Percentiles rank a stretch among this genome's conserved stretches.
Evolutionary conservation across 805 yeast genomes (phyloP).

Genomic region (Teunomyces kruisii): DNA sequence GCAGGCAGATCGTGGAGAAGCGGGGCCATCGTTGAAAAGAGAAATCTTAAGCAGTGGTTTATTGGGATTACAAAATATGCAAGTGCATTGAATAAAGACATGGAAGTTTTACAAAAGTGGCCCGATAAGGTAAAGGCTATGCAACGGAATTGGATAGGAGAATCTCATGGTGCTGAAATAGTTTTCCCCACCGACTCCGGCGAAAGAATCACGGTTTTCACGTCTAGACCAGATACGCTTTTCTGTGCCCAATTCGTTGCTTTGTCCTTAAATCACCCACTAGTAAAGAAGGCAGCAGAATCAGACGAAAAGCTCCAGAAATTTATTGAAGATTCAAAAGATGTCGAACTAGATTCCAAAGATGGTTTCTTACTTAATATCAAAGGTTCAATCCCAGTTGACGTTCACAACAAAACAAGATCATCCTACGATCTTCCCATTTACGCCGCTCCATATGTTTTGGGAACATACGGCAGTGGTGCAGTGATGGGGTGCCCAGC

Average conservation of each 20-base stretch:
- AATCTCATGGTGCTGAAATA: constrained; percentile 76
- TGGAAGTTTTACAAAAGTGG: constrained; percentile 68
- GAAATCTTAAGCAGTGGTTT: constrained; percentile 86
- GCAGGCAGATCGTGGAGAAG: constrained; percentile 95
- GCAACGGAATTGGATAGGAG: constrained; percentile 96
- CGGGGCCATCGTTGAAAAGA: constrained; percentile 90
- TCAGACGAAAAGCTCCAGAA: constrained; percentile 39
- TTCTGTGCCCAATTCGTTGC: constrained; percentile 84
- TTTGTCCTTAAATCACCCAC: constrained; percentile 67
- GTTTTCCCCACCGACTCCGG: constrained; percentile 39
- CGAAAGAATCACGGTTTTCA: constrained; percentile 55
- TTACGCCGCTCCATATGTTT: constrained; percentile 87
- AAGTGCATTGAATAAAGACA: constrained; percentile 60
- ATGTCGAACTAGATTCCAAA: constrained; percentile 26
- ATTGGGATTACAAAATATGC: constrained; percentile 86
- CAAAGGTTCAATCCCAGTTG: constrained; percentile 60
- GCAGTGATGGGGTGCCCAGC: constrained; percentile 99
- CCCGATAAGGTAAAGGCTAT: constrained; percentile 83
- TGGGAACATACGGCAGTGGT: constrained; percentile 81
- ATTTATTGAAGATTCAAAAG: constrained; percentile 56
- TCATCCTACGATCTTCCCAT: constrained; percentile 55
- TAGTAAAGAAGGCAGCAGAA: constrained; percentile 43
- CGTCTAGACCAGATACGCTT: constrained; percentile 89
- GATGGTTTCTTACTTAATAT: constrained; percentile 58
- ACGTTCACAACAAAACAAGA: constrained; percentile 20